A percentile compares a stretch with the other conserved stretches of the same genome.
Evolutionary conservation across 768 basidiomycete species (phyloP).

Genomic region (Astraeus odoratus): DNA sequence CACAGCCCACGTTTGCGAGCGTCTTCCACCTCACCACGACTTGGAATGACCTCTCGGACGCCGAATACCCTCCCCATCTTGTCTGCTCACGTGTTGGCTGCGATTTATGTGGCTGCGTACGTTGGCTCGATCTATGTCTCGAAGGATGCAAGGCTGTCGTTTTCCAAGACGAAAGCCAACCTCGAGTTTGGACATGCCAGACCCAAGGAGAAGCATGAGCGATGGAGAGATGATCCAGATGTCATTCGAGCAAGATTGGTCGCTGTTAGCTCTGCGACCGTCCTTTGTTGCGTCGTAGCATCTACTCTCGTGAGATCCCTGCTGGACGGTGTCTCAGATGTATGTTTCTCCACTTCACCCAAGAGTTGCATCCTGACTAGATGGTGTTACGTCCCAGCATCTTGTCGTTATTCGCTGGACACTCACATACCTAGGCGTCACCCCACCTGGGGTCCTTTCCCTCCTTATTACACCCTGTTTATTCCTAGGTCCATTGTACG

Average conservation of each 20-base stretch:
- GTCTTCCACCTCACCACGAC: neutral
- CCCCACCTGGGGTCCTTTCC: slow-evolving; percentile 29
- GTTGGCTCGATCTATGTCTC: slow-evolving; percentile 81
- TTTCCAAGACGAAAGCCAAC: slow-evolving; percentile 27
- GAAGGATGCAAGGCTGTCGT: slow-evolving; percentile 53
- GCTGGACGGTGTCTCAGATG: slow-evolving; percentile 14
- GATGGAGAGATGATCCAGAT: slow-evolving; percentile 76
- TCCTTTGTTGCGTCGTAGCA: slow-evolving; percentile 48
- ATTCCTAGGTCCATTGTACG: slow-evolving; percentile 74
- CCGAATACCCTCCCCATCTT: neutral
- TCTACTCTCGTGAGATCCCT: slow-evolving; percentile 33
- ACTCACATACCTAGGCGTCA: slow-evolving; percentile 36
- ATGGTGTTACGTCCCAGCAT: slow-evolving; percentile 11
- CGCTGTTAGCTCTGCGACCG: slow-evolving; percentile 60
- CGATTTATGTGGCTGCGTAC: slow-evolving; percentile 57
- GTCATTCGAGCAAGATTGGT: slow-evolving; percentile 76
- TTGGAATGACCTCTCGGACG: neutral
- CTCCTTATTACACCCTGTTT: slow-evolving; percentile 67
- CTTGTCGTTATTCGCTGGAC: slow-evolving; percentile 24
- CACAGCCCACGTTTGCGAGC: no score
- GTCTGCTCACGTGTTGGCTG: slow-evolving; percentile 48
- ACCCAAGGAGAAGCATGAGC: slow-evolving; percentile 33
- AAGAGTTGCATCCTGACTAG: slow-evolving; percentile 1
- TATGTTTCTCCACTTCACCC: slow-evolving; percentile 4
- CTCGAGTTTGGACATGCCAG: slow-evolving; percentile 22